Percentiles rank a stretch among this genome's conserved stretches.
Evolutionary conservation across 23 red algal genomes (phyloP).

Genomic region (Gracilaria gracilis): DNA sequence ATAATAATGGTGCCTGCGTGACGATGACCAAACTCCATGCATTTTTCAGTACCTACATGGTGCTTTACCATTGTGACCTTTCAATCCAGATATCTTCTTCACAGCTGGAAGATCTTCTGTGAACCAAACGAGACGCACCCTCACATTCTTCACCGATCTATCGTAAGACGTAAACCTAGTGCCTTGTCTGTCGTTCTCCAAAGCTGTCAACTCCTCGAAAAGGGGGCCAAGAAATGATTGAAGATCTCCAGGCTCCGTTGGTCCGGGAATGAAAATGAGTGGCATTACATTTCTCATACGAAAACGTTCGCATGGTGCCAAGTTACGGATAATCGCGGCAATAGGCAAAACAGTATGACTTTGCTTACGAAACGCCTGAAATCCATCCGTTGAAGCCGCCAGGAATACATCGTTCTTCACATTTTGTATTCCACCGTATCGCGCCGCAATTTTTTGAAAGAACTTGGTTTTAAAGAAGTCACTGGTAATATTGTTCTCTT

Average conservation of each 20-base stretch:
- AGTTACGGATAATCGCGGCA: no score
- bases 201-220: not conserved
- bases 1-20: conserved; percentile 17
- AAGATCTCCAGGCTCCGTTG: conserved; percentile 19
- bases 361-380: no score
- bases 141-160: not conserved
- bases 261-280: not conserved
- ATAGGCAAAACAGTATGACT: no score
- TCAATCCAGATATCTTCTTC: conserved; percentile 22
- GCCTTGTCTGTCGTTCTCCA: not conserved
- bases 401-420: no score
- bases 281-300: not conserved
- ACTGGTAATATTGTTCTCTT: no score
- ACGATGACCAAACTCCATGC: not conserved
- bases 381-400: no score
- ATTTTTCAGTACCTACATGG: conserved; percentile 7
- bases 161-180: not conserved
- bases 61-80: conserved; percentile 26
- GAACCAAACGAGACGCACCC: conserved; percentile 34
- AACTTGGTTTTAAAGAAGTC: no score
- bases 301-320: not conserved
- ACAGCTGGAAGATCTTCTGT: not conserved
- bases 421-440: no score
- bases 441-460: no score
- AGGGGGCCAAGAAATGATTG: conserved; percentile 41